Evolutionary conservation across 106 monocot genomes (phyloP).

Genomic region (Apostasia shenzhenica): DNA sequence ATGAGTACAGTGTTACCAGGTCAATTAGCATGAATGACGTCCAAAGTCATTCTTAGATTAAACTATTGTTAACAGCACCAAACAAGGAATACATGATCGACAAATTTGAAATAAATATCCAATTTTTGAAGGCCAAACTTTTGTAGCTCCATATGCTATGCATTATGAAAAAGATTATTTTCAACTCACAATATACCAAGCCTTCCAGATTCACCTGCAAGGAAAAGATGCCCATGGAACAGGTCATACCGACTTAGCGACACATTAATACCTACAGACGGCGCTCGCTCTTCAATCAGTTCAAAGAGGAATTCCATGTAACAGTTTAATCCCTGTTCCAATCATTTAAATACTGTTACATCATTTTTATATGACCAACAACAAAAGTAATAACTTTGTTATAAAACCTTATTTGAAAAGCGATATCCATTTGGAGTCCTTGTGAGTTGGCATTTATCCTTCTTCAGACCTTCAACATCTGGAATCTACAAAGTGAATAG

Average conservation of each 20-base stretch:
- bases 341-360: not conserved
- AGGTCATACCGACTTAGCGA: slow-evolving; percentile 83
- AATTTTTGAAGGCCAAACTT: not conserved
- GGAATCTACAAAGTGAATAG: slow-evolving; percentile 46
- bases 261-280: slow-evolving; percentile 66
- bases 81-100: not conserved
- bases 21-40: not conserved
- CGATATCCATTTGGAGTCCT: slow-evolving; percentile 75
- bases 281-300: slow-evolving; percentile 56
- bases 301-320: slow-evolving; percentile 89
- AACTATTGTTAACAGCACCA: not conserved
- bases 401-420: slow-evolving; percentile 59
- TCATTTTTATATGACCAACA: not conserved
- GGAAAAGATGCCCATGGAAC: slow-evolving; percentile 95
- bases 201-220: slow-evolving; percentile 61
- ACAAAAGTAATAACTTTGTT: not conserved
- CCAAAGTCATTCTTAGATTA: not conserved
- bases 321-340: slow-evolving; percentile 68
- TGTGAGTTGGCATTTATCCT: slow-evolving; percentile 78
- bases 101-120: too few species aligned
- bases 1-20: not conserved
- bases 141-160: not conserved
- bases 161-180: not conserved
- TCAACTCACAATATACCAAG: slow-evolving; percentile 87
- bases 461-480: slow-evolving; percentile 58